Conservation (phyloP, 1,139 yeast genomes). For the Geotrichum europaeum region DNA sequence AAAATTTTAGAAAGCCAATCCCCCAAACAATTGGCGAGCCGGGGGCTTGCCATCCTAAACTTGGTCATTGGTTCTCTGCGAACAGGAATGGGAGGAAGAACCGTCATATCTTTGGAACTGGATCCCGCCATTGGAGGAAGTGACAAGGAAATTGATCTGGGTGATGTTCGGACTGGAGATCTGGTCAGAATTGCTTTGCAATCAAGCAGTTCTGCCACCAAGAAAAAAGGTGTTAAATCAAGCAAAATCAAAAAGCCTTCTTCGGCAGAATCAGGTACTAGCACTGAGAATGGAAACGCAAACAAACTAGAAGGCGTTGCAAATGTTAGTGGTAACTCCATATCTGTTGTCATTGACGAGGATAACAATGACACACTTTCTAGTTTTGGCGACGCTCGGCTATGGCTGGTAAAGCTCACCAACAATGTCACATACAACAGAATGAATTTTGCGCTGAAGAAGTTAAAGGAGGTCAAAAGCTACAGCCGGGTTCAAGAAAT, state of each 20-base stretch:
- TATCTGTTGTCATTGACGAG: conserved; percentile 61
- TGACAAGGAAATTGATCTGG: conserved; percentile 44
- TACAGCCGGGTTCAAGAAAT: conserved; percentile 25
- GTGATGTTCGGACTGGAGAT: conserved; percentile 71
- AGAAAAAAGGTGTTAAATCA: conserved; percentile 17
- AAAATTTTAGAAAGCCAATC: conserved; percentile 38
- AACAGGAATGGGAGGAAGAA: conserved; percentile 78
- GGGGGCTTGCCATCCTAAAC: conserved; percentile 73
- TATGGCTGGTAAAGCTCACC: conserved; percentile 38
- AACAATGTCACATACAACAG: conserved; percentile 49
- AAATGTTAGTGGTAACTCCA: conserved; percentile 42
- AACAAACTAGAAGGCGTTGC: conserved; percentile 54
- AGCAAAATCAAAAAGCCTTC: conserved; percentile 22
- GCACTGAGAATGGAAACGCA: conserved; percentile 11
- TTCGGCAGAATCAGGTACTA: conserved; percentile 11
- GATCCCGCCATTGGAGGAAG: conserved; percentile 49
- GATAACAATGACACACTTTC: conserved; percentile 35
- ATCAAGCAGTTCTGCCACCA: conserved; percentile 27
- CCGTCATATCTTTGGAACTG: conserved; percentile 56
- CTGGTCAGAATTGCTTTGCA: conserved; percentile 39
- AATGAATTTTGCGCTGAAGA: conserved; percentile 74
- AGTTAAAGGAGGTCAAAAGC: conserved; percentile 46
- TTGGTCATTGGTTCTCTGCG: conserved; percentile 53
- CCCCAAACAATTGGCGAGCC: conserved; percentile 56
- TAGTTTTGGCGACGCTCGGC: conserved; percentile 28